Evolutionary conservation across 106 monocot species (phyloP).

Genomic region (Alisma plantagoaquatica): DNA sequence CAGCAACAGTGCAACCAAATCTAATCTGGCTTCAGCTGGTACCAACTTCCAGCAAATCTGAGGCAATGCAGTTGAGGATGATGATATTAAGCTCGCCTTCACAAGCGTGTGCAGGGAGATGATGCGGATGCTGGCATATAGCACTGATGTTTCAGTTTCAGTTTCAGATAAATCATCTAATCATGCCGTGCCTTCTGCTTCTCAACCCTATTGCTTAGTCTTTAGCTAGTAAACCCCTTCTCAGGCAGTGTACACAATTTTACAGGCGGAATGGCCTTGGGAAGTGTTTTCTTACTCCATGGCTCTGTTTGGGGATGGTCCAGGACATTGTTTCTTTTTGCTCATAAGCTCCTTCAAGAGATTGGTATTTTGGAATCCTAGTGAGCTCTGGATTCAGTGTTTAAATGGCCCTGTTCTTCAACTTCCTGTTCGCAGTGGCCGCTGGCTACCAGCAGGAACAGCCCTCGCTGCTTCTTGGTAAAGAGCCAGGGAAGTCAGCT

Average conservation of each 20-base stretch:
- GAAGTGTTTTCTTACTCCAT: constrained; percentile 91
- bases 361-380: constrained; percentile 96
- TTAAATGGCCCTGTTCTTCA: constrained; percentile 81
- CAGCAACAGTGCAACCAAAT: no score
- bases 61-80: no score
- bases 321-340: constrained; percentile 90
- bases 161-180: no score
- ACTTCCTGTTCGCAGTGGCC: constrained; percentile 81
- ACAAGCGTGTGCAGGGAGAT: no score
- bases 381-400: constrained; percentile 86
- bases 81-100: no score
- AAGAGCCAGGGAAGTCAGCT: constrained; percentile 90
- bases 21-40: no score
- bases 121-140: constrained; percentile 9
- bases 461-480: constrained; percentile 90
- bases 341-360: constrained; percentile 99
- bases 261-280: constrained; percentile 98
- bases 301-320: constrained; percentile 99
- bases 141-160: constrained; percentile 5
- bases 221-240: constrained; percentile 96
- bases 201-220: constrained; percentile 60
- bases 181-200: constrained; percentile 12
- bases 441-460: constrained; percentile 90
- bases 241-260: constrained; percentile 99
- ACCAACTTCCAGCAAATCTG: no score